Evolutionary conservation across 2,329 filamentous ascomycete genomes (phyloP).

Genomic region (Didymella pinodella): DNA sequence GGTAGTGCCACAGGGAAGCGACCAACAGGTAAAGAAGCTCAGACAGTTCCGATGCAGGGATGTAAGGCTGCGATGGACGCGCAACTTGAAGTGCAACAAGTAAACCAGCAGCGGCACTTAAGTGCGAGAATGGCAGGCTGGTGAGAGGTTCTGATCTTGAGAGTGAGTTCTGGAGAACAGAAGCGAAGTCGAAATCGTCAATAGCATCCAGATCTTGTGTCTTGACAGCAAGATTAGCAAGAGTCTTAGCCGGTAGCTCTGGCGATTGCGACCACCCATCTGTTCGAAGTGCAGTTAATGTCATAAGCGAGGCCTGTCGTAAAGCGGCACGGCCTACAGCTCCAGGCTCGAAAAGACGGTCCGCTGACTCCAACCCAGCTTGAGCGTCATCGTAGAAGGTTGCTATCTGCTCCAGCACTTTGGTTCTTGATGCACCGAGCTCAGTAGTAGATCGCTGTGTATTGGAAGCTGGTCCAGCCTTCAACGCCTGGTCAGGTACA

Average conservation of each 20-base stretch:
- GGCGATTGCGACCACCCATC: conserved; percentile 22
- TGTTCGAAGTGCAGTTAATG: conserved; percentile 33
- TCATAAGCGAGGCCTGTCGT: conserved; percentile 42
- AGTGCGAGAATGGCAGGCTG: conserved; percentile 36
- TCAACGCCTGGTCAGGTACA: conserved; percentile 48
- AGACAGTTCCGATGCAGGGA: conserved; percentile 59
- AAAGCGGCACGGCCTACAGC: conserved; percentile 42
- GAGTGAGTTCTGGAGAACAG: conserved; percentile 36
- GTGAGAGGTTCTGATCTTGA: conserved; percentile 5
- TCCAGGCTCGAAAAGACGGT: conserved; percentile 37
- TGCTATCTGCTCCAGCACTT: conserved; percentile 33
- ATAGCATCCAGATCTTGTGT: conserved; percentile 35
- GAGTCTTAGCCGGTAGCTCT: conserved; percentile 44
- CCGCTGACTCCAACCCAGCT: conserved; percentile 44
- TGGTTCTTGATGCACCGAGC: conserved; percentile 17
- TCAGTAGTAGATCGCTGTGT: conserved; percentile 13
- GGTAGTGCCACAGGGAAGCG: conserved; percentile 76
- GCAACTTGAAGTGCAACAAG: conserved; percentile 46
- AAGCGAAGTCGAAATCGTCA: conserved; percentile 38
- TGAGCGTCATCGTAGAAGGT: conserved; percentile 49
- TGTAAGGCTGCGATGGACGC: conserved; percentile 34
- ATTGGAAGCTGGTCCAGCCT: conserved; percentile 18
- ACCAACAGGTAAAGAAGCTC: conserved; percentile 74
- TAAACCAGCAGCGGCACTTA: conserved; percentile 45
- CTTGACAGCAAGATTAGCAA: conserved; percentile 48